These are phyloP conservation scores for Phascolomyces articulosus DNA, from an alignment of 371 early-diverging fungal species.

Conservation along the genomic window DNA sequence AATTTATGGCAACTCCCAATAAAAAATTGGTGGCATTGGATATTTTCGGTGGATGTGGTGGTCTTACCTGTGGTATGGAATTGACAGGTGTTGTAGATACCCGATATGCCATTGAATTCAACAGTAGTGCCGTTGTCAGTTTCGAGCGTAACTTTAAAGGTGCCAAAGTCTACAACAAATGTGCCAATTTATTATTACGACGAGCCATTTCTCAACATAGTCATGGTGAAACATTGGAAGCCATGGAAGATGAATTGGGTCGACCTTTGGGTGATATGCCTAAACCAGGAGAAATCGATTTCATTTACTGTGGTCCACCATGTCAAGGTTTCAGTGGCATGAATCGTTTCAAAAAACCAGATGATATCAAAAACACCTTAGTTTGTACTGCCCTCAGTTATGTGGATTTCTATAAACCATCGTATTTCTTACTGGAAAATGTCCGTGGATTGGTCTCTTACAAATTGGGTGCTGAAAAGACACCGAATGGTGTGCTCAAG, in stretches of 20 bases:
- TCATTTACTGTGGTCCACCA: constrained; percentile 73
- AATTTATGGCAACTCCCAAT: neutral
- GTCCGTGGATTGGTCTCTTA: constrained; percentile 57
- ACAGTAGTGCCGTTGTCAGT: constrained; percentile 53
- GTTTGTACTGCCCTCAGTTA: constrained; percentile 61
- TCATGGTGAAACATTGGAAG: constrained; percentile 18
- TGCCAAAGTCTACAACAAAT: constrained; percentile 58
- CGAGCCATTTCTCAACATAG: constrained; percentile 50
- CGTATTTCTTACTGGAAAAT: constrained; percentile 66
- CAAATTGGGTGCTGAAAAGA: constrained; percentile 47
- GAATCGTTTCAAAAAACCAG: constrained; percentile 56
- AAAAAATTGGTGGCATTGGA: constrained; percentile 53
- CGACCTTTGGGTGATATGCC: constrained; percentile 52
- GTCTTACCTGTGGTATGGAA: constrained; percentile 65
- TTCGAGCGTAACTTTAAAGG: constrained; percentile 61
- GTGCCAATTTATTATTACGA: constrained; percentile 57
- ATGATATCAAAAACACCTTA: constrained; percentile 65
- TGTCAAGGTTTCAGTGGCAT: constrained; percentile 71
- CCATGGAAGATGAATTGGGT: constrained; percentile 38
- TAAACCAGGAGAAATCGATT: constrained; percentile 57
- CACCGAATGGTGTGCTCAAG: constrained; percentile 59
- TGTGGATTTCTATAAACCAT: constrained; percentile 65
- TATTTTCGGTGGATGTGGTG: constrained; percentile 70
- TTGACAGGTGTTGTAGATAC: constrained; percentile 54
- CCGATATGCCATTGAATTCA: constrained; percentile 58